phyloP scores from a whole-genome alignment of 495 filamentous ascomycete genomes.

The Penicillium cinerascens region DNA sequence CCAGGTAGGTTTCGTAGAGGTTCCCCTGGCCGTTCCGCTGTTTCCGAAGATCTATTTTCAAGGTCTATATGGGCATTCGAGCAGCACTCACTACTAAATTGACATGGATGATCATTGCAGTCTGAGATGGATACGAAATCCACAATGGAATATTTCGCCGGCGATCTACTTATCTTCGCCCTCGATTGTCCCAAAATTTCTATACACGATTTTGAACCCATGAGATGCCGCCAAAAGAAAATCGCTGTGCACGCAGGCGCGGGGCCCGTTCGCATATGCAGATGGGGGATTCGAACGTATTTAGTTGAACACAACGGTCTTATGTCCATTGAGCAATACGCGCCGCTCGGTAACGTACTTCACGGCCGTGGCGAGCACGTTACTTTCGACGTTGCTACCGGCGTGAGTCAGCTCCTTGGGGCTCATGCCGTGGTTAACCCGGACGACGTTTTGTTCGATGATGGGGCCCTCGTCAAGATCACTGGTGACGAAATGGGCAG shows the following conservation, averaged over 20 bases:
- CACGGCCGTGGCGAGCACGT: conserved; percentile 66
- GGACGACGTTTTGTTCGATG: conserved; percentile 70
- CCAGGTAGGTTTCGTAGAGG: too few relatives aligned
- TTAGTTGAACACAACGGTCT: conserved; percentile 69
- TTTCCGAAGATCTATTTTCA: too few relatives aligned
- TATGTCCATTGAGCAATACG: conserved; percentile 66
- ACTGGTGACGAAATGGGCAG: conserved; percentile 72
- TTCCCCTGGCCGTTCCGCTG: too few relatives aligned
- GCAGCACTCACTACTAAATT: too few relatives aligned
- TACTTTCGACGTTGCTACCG: conserved; percentile 72
- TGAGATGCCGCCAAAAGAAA: background rate
- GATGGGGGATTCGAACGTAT: background rate
- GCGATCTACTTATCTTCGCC: background rate
- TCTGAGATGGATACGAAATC: too few relatives aligned
- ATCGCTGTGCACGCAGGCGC: background rate
- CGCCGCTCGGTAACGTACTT: conserved; percentile 70
- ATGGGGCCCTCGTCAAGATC: conserved; percentile 76
- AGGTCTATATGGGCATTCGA: too few relatives aligned
- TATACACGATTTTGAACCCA: background rate
- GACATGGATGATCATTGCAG: too few relatives aligned
- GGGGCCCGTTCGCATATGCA: background rate
- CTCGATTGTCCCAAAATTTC: background rate
- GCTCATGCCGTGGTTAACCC: conserved; percentile 66
- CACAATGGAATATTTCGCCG: background rate
- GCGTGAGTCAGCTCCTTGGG: conserved; percentile 68